Percentiles rank a stretch among this genome's conserved stretches.
Evolutionary conservation across 371 early-diverging fungal species (phyloP).

Genomic region (Mucor circinelloides): DNA sequence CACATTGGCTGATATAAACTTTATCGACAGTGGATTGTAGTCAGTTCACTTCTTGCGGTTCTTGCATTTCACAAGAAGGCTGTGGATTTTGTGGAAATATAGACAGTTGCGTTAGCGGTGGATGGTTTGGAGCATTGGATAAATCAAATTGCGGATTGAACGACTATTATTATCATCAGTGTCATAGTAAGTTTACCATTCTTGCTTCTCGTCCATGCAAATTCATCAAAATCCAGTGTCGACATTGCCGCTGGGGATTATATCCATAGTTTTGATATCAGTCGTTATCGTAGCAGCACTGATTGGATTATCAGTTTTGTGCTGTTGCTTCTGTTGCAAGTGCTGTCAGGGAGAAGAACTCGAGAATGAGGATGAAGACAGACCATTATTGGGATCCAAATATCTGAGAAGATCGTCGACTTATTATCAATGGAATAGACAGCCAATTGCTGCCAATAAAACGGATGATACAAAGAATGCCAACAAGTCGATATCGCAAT

Average conservation of each 20-base stretch:
- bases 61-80: conserved; percentile 19
- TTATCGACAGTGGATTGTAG: conserved; percentile 12
- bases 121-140: conserved; percentile 26
- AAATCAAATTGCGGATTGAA: conserved; percentile 8
- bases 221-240: conserved; percentile 8
- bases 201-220: not conserved
- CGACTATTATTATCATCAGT: conserved; percentile 22
- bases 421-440: conserved; percentile 29
- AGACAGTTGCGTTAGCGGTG: conserved; percentile 11
- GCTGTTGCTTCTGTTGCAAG: conserved; percentile 18
- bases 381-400: conserved; percentile 9
- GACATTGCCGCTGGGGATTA: conserved; percentile 9
- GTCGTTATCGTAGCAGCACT: conserved; percentile 1
- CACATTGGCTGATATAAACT: too few relatives aligned
- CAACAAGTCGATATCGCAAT: not conserved
- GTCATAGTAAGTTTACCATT: conserved; percentile 13
- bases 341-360: not conserved
- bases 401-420: conserved; percentile 24
- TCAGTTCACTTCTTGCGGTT: conserved; percentile 8
- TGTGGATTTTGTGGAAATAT: conserved; percentile 24
- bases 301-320: conserved; percentile 1
- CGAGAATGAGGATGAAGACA: conserved; percentile 15
- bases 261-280: conserved; percentile 11
- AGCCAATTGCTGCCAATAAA: conserved; percentile 1
- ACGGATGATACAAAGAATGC: not conserved